These are phyloP conservation scores for Ogataea minuta DNA, from an alignment of 805 yeast species.

Conservation along the genomic window DNA sequence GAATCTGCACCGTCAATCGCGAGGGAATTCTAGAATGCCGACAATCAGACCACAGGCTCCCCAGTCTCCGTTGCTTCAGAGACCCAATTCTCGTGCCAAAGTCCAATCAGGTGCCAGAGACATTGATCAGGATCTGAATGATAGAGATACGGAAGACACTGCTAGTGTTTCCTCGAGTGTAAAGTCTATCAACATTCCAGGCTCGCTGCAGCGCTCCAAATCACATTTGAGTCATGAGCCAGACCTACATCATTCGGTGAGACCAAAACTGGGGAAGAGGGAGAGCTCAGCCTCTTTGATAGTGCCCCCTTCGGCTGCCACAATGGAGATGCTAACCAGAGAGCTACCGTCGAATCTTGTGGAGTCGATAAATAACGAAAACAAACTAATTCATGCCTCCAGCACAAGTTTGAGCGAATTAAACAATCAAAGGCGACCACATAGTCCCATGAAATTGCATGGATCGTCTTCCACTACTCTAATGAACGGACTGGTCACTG, in stretches of 20 bases:
- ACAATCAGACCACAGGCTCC: neutral
- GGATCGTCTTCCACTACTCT: conserved; percentile 3
- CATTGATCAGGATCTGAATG: neutral
- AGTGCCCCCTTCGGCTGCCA: conserved; percentile 15
- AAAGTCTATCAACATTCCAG: conserved; percentile 33
- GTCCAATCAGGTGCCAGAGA: neutral
- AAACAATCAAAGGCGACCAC: neutral
- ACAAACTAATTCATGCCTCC: conserved; percentile 24
- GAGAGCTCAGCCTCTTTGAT: conserved; percentile 7
- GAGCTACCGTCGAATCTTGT: conserved; percentile 31
- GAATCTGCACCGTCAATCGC: conserved; percentile 27
- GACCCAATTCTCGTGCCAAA: neutral
- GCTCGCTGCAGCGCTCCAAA: conserved; percentile 11
- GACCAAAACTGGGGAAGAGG: conserved; percentile 13
- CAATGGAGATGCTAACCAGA: conserved; percentile 25
- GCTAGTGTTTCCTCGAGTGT: conserved; percentile 24
- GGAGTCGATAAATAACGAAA: conserved; percentile 31
- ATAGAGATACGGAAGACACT: neutral
- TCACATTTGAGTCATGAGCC: conserved; percentile 7
- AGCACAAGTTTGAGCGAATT: conserved; percentile 11
- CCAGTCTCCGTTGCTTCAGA: conserved; percentile 4
- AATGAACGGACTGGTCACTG: conserved; percentile 1
- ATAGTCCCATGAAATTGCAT: neutral
- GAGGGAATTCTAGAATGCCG: conserved; percentile 2
- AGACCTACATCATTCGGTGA: conserved; percentile 3